A percentile compares a stretch with the other conserved stretches of the same genome.
Evolutionary conservation across 208 protist genomes (phyloP).

Genomic region (Angomonas ambiguus): DNA sequence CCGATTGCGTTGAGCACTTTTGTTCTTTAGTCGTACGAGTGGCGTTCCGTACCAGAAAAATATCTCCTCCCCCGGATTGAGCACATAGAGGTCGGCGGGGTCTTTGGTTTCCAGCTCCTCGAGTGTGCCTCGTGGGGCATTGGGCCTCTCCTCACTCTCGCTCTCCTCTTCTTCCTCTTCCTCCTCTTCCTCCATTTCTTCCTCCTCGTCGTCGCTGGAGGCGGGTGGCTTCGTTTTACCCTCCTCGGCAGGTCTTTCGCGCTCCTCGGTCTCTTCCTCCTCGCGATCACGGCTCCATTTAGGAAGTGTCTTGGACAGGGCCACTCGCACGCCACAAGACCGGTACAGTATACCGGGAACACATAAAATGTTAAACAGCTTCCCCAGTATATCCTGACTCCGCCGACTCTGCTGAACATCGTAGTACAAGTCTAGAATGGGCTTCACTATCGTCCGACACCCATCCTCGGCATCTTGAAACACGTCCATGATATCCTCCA

Average conservation of each 20-base stretch:
- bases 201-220: constrained; percentile 5
- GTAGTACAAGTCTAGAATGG: constrained; percentile 52
- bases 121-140: constrained; percentile 23
- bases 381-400: constrained; percentile 64
- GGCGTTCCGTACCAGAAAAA: constrained; percentile 65
- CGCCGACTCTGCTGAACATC: constrained; percentile 39
- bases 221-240: not conserved
- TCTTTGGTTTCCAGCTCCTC: constrained; percentile 5
- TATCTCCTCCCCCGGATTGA: constrained; percentile 56
- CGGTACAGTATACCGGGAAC: constrained; percentile 76
- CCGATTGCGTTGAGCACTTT: constrained; percentile 28
- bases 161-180: constrained; percentile 14
- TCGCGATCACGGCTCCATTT: constrained; percentile 10
- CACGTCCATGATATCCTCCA: constrained; percentile 47
- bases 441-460: constrained; percentile 46
- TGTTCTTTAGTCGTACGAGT: constrained; percentile 46
- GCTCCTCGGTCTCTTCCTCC: not conserved
- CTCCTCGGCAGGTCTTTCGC: not conserved
- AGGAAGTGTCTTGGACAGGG: constrained; percentile 10
- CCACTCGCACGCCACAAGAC: constrained; percentile 61
- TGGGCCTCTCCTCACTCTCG: not conserved
- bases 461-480: constrained; percentile 46
- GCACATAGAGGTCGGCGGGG: constrained; percentile 27
- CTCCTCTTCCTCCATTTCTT: constrained; percentile 9
- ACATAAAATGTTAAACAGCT: constrained; percentile 63